These are phyloP conservation scores for Fusarium graminum DNA, from an alignment of 2,329 filamentous ascomycete species.

Conservation along the genomic window DNA sequence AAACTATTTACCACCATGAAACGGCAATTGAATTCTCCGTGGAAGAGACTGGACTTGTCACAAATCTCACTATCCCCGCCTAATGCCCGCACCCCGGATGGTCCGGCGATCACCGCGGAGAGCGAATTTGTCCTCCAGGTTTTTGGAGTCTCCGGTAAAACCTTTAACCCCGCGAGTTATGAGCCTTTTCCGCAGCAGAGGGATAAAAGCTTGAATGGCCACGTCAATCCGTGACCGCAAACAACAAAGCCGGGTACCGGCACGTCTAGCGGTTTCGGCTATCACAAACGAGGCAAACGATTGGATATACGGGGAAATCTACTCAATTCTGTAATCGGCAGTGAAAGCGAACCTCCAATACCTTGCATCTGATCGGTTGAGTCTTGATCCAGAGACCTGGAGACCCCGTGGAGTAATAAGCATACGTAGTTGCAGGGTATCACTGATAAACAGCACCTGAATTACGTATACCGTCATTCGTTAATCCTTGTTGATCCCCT, in stretches of 20 bases:
- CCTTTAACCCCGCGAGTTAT: constrained; percentile 21
- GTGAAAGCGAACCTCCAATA: neutral
- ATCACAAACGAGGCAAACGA: neutral
- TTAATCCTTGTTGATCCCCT: too few species aligned
- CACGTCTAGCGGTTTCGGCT: constrained; percentile 8
- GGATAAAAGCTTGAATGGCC: constrained; percentile 26
- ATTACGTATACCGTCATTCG: too few species aligned
- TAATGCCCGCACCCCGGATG: constrained; percentile 17
- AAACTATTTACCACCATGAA: neutral
- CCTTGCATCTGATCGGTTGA: constrained; percentile 14
- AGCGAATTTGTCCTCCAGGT: constrained; percentile 1
- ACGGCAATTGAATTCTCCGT: neutral
- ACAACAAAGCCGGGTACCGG: constrained; percentile 24
- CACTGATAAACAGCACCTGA: too few species aligned
- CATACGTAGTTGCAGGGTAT: too few species aligned
- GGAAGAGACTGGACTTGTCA: neutral
- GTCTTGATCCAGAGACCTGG: constrained; percentile 17
- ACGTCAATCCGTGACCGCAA: constrained; percentile 13
- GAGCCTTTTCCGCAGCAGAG: constrained; percentile 16
- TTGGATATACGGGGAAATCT: neutral
- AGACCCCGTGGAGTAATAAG: too few species aligned
- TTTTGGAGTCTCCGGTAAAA: constrained; percentile 18
- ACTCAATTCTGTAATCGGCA: constrained; percentile 6
- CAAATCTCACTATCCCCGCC: neutral
- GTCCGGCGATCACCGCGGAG: constrained; percentile 23